These are phyloP conservation scores for Brassica incana DNA, from an alignment of 345 rosid species.

Conservation along the genomic window DNA sequence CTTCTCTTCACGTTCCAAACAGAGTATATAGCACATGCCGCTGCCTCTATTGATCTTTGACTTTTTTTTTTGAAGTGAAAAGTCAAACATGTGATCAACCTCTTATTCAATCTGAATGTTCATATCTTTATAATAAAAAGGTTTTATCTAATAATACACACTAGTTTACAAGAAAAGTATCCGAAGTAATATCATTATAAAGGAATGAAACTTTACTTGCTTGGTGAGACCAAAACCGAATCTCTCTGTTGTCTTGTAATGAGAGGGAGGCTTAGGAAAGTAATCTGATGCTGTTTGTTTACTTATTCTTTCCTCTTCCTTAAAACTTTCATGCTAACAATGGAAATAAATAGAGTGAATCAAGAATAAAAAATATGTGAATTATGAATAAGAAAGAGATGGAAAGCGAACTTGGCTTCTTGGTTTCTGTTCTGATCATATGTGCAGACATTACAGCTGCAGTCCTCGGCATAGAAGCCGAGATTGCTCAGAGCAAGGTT, in stretches of 20 bases:
- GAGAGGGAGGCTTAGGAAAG: constrained; percentile 32
- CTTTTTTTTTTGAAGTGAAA: constrained; percentile 6
- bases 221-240: constrained; percentile 28
- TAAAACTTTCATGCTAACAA: constrained; percentile 5
- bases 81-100: constrained; percentile 39
- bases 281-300: constrained; percentile 29
- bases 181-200: neutral
- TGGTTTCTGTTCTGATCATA: constrained; percentile 41
- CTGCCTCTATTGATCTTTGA: constrained; percentile 28
- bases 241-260: constrained; percentile 30
- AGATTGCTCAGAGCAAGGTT: constrained; percentile 44
- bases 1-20: constrained; percentile 43
- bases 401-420: constrained; percentile 38
- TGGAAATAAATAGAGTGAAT: constrained; percentile 23
- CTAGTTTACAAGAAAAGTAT: constrained; percentile 29
- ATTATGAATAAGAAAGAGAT: constrained; percentile 22
- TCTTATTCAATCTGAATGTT: constrained; percentile 22
- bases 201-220: constrained; percentile 32
- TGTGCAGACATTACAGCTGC: constrained; percentile 42
- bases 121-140: neutral
- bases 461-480: constrained; percentile 43
- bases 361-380: neutral
- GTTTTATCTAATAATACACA: neutral
- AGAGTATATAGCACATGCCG: constrained; percentile 38
- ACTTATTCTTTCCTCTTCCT: constrained; percentile 20